Evolutionary conservation across 148 eudicot species (phyloP).

Genomic region (Simmondsia chinensis): DNA sequence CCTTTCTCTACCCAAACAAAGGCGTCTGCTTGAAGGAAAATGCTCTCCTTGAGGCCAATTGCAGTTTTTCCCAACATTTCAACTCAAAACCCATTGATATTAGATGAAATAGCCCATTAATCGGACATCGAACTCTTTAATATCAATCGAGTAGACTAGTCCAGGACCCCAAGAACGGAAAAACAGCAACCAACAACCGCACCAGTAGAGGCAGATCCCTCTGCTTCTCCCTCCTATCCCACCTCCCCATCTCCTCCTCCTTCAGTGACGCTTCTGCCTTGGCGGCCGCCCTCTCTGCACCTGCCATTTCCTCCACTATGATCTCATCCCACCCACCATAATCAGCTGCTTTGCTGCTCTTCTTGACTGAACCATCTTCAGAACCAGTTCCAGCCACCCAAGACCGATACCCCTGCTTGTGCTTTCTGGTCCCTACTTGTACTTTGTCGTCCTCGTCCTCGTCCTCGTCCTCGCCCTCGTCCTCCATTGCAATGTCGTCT

Average conservation of each 20-base stretch:
- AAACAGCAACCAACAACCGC: slow-evolving; percentile 54
- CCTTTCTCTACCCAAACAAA: too few species aligned
- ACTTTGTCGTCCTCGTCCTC: too few species aligned
- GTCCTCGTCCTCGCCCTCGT: slow-evolving; percentile 16
- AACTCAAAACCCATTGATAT: too few species aligned
- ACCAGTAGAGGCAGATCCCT: slow-evolving; percentile 49
- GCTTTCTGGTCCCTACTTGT: slow-evolving; percentile 7
- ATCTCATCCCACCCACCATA: slow-evolving; percentile 93
- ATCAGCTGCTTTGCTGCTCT: slow-evolving; percentile 9
- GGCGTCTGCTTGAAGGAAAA: too few species aligned
- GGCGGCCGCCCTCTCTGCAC: neutral
- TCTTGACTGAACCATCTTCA: slow-evolving; percentile 15
- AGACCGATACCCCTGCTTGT: slow-evolving; percentile 25
- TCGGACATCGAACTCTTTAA: too few species aligned
- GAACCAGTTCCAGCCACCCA: slow-evolving; percentile 15
- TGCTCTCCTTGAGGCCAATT: too few species aligned
- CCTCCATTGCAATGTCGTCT: slow-evolving; percentile 10
- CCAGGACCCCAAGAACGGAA: slow-evolving; percentile 69
- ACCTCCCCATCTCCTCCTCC: slow-evolving; percentile 22
- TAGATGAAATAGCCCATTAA: too few species aligned
- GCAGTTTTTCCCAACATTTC: too few species aligned
- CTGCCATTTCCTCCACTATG: slow-evolving; percentile 13
- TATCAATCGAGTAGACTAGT: slow-evolving; percentile 23
- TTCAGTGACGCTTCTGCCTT: neutral
- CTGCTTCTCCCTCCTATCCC: slow-evolving; percentile 13